Evolutionary conservation across 2,329 filamentous ascomycete genomes (phyloP).

Genomic region (Lasiodiplodia hormozganensis): DNA sequence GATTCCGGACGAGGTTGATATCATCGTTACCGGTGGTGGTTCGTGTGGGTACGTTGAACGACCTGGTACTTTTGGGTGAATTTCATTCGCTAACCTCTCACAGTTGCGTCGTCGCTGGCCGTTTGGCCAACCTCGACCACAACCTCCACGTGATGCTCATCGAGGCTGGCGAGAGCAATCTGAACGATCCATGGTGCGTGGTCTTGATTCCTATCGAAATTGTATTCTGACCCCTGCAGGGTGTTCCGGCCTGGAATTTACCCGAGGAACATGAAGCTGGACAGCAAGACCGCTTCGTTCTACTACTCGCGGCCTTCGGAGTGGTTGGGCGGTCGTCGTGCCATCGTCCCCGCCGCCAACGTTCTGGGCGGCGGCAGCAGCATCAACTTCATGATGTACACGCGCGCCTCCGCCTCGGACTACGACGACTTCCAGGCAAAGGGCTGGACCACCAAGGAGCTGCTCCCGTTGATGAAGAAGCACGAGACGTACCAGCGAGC

Average conservation of each 20-base stretch:
- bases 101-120: slow-evolving; percentile 57
- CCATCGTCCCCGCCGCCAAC: slow-evolving; percentile 77
- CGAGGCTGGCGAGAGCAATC: slow-evolving; percentile 74
- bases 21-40: slow-evolving; percentile 79
- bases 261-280: slow-evolving; percentile 79
- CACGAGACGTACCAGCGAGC: slow-evolving; percentile 77
- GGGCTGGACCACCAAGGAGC: slow-evolving; percentile 79
- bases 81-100: slow-evolving; percentile 27
- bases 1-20: slow-evolving; percentile 79
- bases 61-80: background rate
- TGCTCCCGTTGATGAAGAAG: slow-evolving; percentile 79
- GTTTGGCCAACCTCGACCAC: slow-evolving; percentile 77
- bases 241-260: slow-evolving; percentile 79
- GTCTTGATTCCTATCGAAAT: background rate
- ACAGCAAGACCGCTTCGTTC: slow-evolving; percentile 82
- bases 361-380: slow-evolving; percentile 75
- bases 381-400: slow-evolving; percentile 85
- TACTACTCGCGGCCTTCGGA: slow-evolving; percentile 79
- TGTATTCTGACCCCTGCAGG: slow-evolving; percentile 46
- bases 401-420: slow-evolving; percentile 72
- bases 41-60: slow-evolving; percentile 64
- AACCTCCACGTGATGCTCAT: slow-evolving; percentile 74
- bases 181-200: slow-evolving; percentile 73
- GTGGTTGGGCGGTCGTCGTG: slow-evolving; percentile 73
- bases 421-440: slow-evolving; percentile 82